Conservation (phyloP, 306 rosid species). For the Glycyrrhiza uralensis region DNA sequence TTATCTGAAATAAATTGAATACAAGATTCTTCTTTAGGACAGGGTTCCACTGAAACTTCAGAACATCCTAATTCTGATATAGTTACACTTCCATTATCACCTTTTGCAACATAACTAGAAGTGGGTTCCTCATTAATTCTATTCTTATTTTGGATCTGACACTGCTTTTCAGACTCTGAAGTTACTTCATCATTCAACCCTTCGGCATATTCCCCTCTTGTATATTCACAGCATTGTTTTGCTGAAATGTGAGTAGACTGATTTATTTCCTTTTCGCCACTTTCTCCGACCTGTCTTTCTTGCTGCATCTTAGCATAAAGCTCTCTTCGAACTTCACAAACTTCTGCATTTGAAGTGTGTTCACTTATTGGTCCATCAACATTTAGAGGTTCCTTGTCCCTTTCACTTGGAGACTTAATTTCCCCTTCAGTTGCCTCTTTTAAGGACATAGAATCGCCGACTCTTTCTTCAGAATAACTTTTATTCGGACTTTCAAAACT, state of each 20-base stretch:
- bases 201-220: conserved; percentile 28
- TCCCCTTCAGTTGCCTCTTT: conserved; percentile 5
- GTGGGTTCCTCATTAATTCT: conserved; percentile 31
- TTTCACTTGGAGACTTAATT: conserved; percentile 12
- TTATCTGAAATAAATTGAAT: conserved; percentile 28
- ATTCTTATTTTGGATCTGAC: conserved; percentile 27
- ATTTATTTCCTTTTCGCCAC: conserved; percentile 22
- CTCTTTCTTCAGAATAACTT: not conserved
- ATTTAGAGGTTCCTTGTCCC: conserved; percentile 17
- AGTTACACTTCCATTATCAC: conserved; percentile 25
- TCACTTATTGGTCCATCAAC: conserved; percentile 20
- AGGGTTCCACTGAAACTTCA: conserved; percentile 36
- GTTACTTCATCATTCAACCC: conserved; percentile 23
- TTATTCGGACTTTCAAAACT: conserved; percentile 15
- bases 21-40: conserved; percentile 27
- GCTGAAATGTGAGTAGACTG: conserved; percentile 31
- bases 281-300: conserved; percentile 27
- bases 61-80: conserved; percentile 10
- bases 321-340: conserved; percentile 31
- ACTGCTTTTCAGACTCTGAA: conserved; percentile 28
- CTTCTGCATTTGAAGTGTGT: not conserved
- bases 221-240: conserved; percentile 33
- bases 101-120: conserved; percentile 25
- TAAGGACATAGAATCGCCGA: not conserved
- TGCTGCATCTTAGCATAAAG: conserved; percentile 26